Evolutionary conservation across 805 yeast genomes (phyloP).

Genomic region (Candida parachauliodes): DNA sequence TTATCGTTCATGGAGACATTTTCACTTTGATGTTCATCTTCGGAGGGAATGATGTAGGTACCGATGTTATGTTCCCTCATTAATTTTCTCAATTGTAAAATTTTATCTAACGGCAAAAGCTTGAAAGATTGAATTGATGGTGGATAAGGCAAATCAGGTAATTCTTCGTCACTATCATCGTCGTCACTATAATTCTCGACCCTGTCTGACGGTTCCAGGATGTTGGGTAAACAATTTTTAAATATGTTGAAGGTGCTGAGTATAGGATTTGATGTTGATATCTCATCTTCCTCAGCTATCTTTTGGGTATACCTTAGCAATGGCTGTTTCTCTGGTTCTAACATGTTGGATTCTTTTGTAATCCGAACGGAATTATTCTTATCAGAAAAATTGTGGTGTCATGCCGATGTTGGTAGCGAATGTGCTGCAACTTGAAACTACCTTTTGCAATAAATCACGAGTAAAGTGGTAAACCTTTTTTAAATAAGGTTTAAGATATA

Average conservation of each 20-base stretch:
- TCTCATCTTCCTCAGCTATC: conserved; percentile 12
- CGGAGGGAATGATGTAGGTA: conserved; percentile 77
- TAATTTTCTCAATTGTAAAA: conserved; percentile 54
- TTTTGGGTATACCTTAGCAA: conserved; percentile 4
- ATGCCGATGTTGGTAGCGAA: not conserved
- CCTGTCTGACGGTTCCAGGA: conserved; percentile 8
- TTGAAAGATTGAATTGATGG: conserved; percentile 8
- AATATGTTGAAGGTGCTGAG: conserved; percentile 9
- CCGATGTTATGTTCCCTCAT: conserved; percentile 66
- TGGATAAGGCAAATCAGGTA: conserved; percentile 22
- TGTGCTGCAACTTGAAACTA: no score
- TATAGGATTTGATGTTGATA: conserved; percentile 14
- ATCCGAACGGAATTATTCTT: conserved; percentile 3
- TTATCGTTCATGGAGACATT: conserved; percentile 80
- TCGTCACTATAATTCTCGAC: conserved; percentile 11
- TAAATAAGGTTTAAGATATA: no score
- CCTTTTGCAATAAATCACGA: no score
- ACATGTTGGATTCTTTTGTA: not conserved
- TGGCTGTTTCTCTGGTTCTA: conserved; percentile 11
- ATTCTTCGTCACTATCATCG: conserved; percentile 17
- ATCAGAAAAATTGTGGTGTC: not conserved
- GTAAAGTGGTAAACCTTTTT: no score
- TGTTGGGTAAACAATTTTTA: conserved; percentile 20
- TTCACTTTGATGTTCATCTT: conserved; percentile 92
- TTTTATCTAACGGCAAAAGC: conserved; percentile 55